phyloP scores from a whole-genome alignment of 2,329 filamentous ascomycete species.

The Fusarium denticulatum region DNA sequence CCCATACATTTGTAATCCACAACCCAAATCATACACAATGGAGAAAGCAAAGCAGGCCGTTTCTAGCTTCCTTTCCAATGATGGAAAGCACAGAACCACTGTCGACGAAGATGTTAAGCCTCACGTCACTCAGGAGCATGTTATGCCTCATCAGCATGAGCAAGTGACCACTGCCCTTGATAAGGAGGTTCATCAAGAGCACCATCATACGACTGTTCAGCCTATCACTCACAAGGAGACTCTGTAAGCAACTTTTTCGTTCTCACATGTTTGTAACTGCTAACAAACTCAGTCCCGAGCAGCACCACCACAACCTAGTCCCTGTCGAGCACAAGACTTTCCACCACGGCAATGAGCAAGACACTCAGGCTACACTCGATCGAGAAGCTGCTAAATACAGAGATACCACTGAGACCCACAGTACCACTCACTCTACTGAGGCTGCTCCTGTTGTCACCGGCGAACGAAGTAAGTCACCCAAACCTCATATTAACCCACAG shows the following conservation, averaged over 20 bases:
- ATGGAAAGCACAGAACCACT: slow-evolving; percentile 75
- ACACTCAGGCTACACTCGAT: slow-evolving; percentile 58
- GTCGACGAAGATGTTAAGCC: slow-evolving; percentile 73
- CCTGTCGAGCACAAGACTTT: slow-evolving; percentile 69
- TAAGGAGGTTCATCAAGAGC: slow-evolving; percentile 76
- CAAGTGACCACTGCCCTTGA: slow-evolving; percentile 71
- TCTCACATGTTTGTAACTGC: background rate
- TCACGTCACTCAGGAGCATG: slow-evolving; percentile 67
- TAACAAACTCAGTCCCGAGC: slow-evolving; percentile 58
- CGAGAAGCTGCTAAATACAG: slow-evolving; percentile 57
- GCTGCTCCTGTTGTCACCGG: slow-evolving; percentile 41
- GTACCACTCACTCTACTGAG: slow-evolving; percentile 43
- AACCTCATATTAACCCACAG: background rate
- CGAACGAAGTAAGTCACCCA: slow-evolving; percentile 37
- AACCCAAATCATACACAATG: slow-evolving; percentile 54
- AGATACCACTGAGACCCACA: slow-evolving; percentile 43
- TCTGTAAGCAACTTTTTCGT: slow-evolving; percentile 53
- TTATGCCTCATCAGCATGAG: slow-evolving; percentile 70
- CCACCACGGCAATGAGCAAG: slow-evolving; percentile 66
- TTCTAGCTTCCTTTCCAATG: slow-evolving; percentile 66
- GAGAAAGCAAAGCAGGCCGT: slow-evolving; percentile 72
- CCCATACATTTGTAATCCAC: background rate
- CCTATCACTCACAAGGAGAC: slow-evolving; percentile 58
- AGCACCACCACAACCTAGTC: slow-evolving; percentile 68
- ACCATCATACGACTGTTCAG: slow-evolving; percentile 76